phyloP scores from a whole-genome alignment of 1,284 basidiomycete species.

The Ceratobasidium sp. region DNA sequence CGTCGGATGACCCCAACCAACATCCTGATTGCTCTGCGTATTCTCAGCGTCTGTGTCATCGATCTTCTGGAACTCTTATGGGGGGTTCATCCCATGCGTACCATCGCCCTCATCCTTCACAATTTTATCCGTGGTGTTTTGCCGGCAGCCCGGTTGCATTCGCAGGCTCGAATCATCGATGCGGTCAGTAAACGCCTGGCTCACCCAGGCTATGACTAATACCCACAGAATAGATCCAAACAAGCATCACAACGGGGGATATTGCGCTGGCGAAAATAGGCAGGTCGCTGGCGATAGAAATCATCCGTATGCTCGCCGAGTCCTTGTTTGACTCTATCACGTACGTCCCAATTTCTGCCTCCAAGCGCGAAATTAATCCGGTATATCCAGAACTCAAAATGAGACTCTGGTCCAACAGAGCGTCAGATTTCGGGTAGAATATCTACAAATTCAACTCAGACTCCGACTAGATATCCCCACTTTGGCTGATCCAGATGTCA shows the following conservation, averaged over 20 bases:
- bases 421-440: conserved; percentile 72
- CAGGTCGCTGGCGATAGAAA: conserved; percentile 67
- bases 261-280: conserved; percentile 53
- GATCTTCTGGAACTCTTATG: conserved; percentile 67
- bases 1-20: conserved; percentile 64
- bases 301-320: conserved; percentile 67
- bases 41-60: conserved; percentile 60
- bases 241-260: conserved; percentile 64
- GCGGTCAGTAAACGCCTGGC: conserved; percentile 58
- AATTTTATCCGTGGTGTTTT: conserved; percentile 74
- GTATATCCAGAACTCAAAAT: conserved; percentile 61
- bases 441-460: conserved; percentile 74
- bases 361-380: conserved; percentile 8
- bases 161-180: conserved; percentile 80
- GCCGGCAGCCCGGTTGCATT: conserved; percentile 80
- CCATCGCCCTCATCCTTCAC: conserved; percentile 66
- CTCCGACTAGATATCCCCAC: conserved; percentile 79
- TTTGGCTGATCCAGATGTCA: conserved; percentile 69
- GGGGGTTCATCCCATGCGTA: conserved; percentile 68
- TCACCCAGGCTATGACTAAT: conserved; percentile 19
- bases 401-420: conserved; percentile 72
- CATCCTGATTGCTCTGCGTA: conserved; percentile 60
- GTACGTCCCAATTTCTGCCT: conserved; percentile 56
- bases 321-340: conserved; percentile 70
- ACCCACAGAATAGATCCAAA: conserved; percentile 60